These are phyloP conservation scores for Jamesozyma lodderae DNA, from an alignment of 805 yeast species.

Conservation along the genomic window DNA sequence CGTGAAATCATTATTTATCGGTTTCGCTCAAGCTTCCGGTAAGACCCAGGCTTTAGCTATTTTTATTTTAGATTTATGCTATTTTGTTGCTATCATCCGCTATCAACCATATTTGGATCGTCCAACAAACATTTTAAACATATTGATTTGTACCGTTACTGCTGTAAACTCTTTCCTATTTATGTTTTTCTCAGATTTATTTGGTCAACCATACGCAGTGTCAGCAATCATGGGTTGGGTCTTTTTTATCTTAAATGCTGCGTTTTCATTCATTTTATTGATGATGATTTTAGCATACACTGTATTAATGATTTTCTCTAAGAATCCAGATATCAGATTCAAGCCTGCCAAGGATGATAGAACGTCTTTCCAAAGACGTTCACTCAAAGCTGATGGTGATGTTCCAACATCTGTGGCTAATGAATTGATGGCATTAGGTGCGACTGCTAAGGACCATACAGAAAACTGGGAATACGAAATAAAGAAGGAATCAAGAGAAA, in stretches of 20 bases:
- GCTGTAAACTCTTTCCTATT: slow-evolving; percentile 76
- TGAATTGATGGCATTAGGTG: slow-evolving; percentile 66
- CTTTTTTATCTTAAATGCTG: slow-evolving; percentile 82
- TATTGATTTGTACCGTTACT: slow-evolving; percentile 59
- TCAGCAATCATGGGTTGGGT: slow-evolving; percentile 86
- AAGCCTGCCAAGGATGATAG: slow-evolving; percentile 92
- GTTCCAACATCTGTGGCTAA: slow-evolving; percentile 30
- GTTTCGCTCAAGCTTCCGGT: slow-evolving; percentile 71
- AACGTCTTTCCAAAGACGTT: slow-evolving; percentile 66
- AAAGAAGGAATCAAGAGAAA: slow-evolving; percentile 8
- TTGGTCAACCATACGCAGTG: slow-evolving; percentile 74
- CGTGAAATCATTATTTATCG: slow-evolving; percentile 62
- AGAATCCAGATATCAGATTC: slow-evolving; percentile 82
- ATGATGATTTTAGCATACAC: slow-evolving; percentile 61
- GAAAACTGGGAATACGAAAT: slow-evolving; percentile 65
- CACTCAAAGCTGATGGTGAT: slow-evolving; percentile 13
- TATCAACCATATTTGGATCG: slow-evolving; percentile 71
- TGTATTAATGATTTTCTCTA: slow-evolving; percentile 52
- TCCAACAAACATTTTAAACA: slow-evolving; percentile 69
- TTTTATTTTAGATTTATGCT: slow-evolving; percentile 66
- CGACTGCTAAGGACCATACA: slow-evolving; percentile 72
- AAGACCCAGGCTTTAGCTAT: slow-evolving; percentile 70
- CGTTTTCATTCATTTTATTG: slow-evolving; percentile 69
- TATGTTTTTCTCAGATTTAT: slow-evolving; percentile 75
- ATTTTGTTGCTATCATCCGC: slow-evolving; percentile 53